Base-by-base conservation (phyloP, 805 yeast genomes). In the Saccharomycopsis sp. region DNA sequence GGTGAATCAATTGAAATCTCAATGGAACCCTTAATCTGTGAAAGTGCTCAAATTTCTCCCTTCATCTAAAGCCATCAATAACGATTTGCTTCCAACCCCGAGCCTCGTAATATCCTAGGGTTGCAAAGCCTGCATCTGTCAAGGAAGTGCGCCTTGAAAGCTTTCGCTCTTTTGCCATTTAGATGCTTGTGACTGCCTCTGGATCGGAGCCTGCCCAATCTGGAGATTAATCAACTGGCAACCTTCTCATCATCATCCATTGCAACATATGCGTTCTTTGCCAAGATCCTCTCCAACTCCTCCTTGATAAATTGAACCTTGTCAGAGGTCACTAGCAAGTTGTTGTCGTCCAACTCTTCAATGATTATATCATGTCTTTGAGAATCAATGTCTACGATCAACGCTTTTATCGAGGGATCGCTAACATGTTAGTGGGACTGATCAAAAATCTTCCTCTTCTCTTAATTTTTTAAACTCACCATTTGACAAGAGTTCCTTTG, bases 291-390 rank as follows among this genome's bases (percentile, higher is more conserved):
- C 55, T 83, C 85, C 50, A 89, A 68, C 57, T 89, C 95, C 39
- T 61, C 65, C 51, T 87, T 89, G 36, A 89, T 78, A 53, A 67
- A 77, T 18, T 75, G 79, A 2, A 89, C 83, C 60, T 79, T 82
- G 29, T 74, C 71, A 23, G 80, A 80, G 50, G 84, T 89, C 21
- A 89, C 80, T 46, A 92, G 65, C 15, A 89, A 60, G 59, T 92
- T 97, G 1, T 92, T 84, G 34, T 88, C 96, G 56, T 92, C 97
- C 31, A 89, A 68, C 52, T 92, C 97, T 59, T 80, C 77, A n/a
- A 58, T 60, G 4, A 77, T 73, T 25, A 92, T 79, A 50, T 87
- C 94, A 44, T 84, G 80, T 27, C 69, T 62, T 20, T 75, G 73
- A 0, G 85, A 64, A 58, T 92, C 97, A 32, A 89, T 81, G 56